These are phyloP conservation scores for Aureobasidium leucospermi DNA, from an alignment of 2,329 filamentous ascomycete genomes.

Conservation along the genomic window DNA sequence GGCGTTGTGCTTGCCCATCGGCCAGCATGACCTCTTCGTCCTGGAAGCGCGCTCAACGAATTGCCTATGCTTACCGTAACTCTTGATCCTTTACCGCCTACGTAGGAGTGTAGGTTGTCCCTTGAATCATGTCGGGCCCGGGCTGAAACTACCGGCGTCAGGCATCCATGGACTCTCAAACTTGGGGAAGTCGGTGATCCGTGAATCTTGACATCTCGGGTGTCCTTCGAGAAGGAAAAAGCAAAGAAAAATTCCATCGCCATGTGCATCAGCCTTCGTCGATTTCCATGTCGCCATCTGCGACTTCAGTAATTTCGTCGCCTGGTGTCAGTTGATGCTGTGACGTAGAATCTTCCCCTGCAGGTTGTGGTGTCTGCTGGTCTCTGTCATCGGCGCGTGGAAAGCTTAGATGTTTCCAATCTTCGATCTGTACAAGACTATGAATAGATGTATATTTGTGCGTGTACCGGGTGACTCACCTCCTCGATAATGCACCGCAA, in stretches of 20 bases:
- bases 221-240: constrained; percentile 1
- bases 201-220: constrained; percentile 1
- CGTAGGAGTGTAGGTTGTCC: neutral
- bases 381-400: constrained; percentile 24
- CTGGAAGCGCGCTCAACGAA: constrained; percentile 45
- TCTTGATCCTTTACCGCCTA: constrained; percentile 8
- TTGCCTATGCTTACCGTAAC: constrained; percentile 2
- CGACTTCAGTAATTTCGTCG: constrained; percentile 12
- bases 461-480: constrained; percentile 37
- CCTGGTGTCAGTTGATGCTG: constrained; percentile 6
- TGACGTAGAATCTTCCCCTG: constrained; percentile 10
- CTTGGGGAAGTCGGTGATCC: constrained; percentile 7
- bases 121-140: constrained; percentile 4
- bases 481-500: constrained; percentile 89
- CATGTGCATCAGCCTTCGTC: constrained; percentile 15
- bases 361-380: constrained; percentile 16
- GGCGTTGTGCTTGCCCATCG: constrained; percentile 34
- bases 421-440: constrained; percentile 26
- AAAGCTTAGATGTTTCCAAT: constrained; percentile 34
- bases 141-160: constrained; percentile 13
- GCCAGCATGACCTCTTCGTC: constrained; percentile 62
- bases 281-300: constrained; percentile 17
- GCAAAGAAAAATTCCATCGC: neutral
- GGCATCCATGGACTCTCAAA: constrained; percentile 7
- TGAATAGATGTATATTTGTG: constrained; percentile 7